Percentiles rank a stretch among this genome's conserved stretches.
Conservation (phyloP, 169 alveolate genomes). For the Cryptosporidium ryanae region DNA sequence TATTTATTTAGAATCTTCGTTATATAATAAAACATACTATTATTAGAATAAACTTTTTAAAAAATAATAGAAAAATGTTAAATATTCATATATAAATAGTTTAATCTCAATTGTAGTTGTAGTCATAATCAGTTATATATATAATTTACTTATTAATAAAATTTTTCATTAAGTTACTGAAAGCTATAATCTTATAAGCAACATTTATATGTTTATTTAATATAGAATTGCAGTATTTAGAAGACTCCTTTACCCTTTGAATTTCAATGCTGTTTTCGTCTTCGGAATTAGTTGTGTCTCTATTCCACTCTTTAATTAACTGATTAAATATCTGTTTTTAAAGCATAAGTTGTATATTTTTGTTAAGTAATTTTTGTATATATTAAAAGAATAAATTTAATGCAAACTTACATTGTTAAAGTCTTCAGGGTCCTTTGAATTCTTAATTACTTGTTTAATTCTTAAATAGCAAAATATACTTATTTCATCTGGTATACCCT, state of each 20-base stretch:
- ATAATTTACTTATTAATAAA: conserved; percentile 21
- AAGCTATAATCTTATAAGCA: conserved; percentile 58
- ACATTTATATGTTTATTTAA: conserved; percentile 63
- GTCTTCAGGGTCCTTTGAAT: conserved; percentile 68
- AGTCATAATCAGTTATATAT: neutral
- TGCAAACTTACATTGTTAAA: conserved; percentile 53
- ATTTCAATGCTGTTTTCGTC: conserved; percentile 47
- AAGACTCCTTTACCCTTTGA: conserved; percentile 27
- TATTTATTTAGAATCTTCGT: conserved; percentile 53
- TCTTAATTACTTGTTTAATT: conserved; percentile 19
- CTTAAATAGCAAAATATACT: conserved; percentile 48
- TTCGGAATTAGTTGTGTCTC: conserved; percentile 16
- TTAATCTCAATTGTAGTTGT: neutral
- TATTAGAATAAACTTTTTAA: neutral
- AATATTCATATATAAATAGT: neutral
- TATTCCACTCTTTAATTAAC: conserved; percentile 60
- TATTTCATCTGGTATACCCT: conserved; percentile 68
- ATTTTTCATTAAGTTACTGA: conserved; percentile 61
- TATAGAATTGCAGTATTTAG: conserved; percentile 22
- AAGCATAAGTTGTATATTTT: neutral
- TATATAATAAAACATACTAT: conserved; percentile 29
- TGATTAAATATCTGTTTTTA: conserved; percentile 40
- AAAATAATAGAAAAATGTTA: neutral
- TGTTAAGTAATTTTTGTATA: neutral
- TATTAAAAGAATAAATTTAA: neutral